These are phyloP conservation scores for Rhizoclosmatium sp. DNA, from an alignment of 192 early-diverging fungal species.

Conservation along the genomic window DNA sequence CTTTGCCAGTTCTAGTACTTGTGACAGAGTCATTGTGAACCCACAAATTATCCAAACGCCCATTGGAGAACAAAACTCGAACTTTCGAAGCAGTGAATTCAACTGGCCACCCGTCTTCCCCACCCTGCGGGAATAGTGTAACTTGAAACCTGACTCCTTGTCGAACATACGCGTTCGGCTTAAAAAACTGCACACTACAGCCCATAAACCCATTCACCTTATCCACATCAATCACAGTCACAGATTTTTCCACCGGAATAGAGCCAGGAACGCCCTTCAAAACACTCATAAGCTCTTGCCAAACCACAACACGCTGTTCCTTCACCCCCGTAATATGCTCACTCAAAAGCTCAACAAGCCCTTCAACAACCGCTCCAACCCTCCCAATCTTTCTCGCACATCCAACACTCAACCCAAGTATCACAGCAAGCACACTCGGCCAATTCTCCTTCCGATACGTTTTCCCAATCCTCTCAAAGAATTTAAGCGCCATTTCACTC, in stretches of 20 bases:
- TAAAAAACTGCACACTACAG: conserved; percentile 44
- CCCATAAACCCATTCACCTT: conserved; percentile 69
- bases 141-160: conserved; percentile 68
- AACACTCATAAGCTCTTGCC: conserved; percentile 40
- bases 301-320: conserved; percentile 20
- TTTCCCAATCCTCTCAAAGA: conserved; percentile 87
- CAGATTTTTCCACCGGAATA: conserved; percentile 11
- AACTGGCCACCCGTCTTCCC: conserved; percentile 50
- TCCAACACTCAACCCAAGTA: conserved; percentile 67
- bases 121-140: conserved; percentile 2
- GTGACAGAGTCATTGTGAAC: conserved; percentile 42
- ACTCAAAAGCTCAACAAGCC: conserved; percentile 75
- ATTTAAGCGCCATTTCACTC: conserved; percentile 86
- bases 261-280: conserved; percentile 38
- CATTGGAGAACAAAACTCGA: conserved; percentile 66
- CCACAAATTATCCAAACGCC: conserved; percentile 61
- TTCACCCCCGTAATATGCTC: conserved; percentile 39
- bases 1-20: not conserved
- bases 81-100: conserved; percentile 57
- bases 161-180: conserved; percentile 62
- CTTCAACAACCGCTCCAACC: conserved; percentile 70
- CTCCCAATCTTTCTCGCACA: conserved; percentile 76
- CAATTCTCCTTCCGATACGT: conserved; percentile 90
- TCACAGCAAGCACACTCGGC: conserved; percentile 72
- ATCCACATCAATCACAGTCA: conserved; percentile 63